These are phyloP conservation scores for Phialocephala sp. DNA, from an alignment of 2,329 filamentous ascomycete species.

Conservation along the genomic window DNA sequence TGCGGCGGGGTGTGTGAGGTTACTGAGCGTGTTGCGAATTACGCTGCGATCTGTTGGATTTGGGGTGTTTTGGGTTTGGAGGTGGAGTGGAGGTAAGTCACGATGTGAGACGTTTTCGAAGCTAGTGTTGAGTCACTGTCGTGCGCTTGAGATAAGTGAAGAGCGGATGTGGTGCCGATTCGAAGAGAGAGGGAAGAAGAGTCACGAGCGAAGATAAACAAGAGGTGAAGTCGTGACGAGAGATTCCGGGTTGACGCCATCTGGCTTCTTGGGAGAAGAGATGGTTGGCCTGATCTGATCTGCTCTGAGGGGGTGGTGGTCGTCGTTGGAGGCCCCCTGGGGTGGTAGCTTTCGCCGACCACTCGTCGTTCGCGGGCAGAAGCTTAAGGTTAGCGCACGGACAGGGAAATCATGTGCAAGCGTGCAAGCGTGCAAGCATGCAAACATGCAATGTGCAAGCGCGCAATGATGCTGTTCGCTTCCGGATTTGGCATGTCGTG, in stretches of 20 bases:
- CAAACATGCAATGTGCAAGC: too few relatives aligned
- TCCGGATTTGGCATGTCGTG: slow-evolving; percentile 6
- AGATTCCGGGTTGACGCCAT: slow-evolving; percentile 6
- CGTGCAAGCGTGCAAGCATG: too few relatives aligned
- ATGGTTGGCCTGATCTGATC: background rate
- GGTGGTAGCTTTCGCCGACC: background rate
- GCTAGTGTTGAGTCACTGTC: slow-evolving; percentile 8
- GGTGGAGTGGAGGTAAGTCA: background rate
- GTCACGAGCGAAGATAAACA: slow-evolving; percentile 8
- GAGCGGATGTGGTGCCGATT: background rate
- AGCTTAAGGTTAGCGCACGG: slow-evolving; percentile 7
- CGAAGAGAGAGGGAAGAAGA: slow-evolving; percentile 1
- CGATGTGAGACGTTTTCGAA: background rate
- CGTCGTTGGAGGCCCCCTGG: slow-evolving; percentile 9
- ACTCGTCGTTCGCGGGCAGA: background rate
- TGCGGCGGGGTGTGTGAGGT: background rate
- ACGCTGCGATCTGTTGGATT: background rate
- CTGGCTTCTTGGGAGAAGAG: slow-evolving; percentile 1
- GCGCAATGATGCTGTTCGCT: background rate
- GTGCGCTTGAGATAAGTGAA: background rate
- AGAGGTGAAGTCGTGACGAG: slow-evolving; percentile 2
- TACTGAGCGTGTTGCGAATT: background rate
- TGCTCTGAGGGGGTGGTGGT: background rate
- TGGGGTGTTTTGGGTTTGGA: background rate
- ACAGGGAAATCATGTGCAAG: slow-evolving; percentile 1